These are phyloP conservation scores for Piedraia hortae DNA, from an alignment of 2,329 filamentous ascomycete species.

Conservation along the genomic window DNA sequence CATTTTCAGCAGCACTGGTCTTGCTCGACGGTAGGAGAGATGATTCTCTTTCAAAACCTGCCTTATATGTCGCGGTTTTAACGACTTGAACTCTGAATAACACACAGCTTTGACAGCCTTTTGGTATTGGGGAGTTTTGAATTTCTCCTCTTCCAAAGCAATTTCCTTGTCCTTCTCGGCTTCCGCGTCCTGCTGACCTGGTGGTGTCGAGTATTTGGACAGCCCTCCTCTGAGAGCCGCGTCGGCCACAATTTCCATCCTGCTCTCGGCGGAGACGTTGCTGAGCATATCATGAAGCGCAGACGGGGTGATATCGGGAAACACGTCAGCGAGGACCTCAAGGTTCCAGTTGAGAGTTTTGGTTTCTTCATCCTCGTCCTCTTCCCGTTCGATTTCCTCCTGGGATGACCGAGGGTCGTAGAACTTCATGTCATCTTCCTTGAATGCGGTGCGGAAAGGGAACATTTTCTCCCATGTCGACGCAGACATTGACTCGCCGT, in stretches of 20 bases:
- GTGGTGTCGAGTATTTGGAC: slow-evolving; percentile 26
- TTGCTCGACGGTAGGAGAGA: slow-evolving; percentile 46
- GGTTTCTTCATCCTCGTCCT: slow-evolving; percentile 30
- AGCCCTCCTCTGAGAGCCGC: too few relatives aligned
- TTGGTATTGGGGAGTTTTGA: slow-evolving; percentile 39
- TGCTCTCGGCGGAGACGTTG: slow-evolving; percentile 47
- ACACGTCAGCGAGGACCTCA: slow-evolving; percentile 39
- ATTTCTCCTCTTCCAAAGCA: slow-evolving; percentile 34
- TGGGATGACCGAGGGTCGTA: too few relatives aligned
- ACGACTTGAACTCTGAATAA: slow-evolving; percentile 47
- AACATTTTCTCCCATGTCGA: too few relatives aligned
- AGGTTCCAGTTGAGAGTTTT: slow-evolving; percentile 43
- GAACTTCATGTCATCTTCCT: too few relatives aligned
- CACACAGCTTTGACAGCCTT: slow-evolving; percentile 39
- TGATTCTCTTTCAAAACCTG: slow-evolving; percentile 60
- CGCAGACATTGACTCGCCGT: too few relatives aligned
- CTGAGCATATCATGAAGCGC: slow-evolving; percentile 60
- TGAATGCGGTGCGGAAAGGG: too few relatives aligned
- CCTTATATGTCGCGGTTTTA: slow-evolving; percentile 46
- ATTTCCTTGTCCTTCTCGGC: slow-evolving; percentile 1
- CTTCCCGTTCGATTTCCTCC: too few relatives aligned
- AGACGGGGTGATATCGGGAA: slow-evolving; percentile 56
- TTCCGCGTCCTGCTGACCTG: slow-evolving; percentile 19
- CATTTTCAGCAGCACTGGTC: slow-evolving; percentile 40
- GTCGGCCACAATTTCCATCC: slow-evolving; percentile 51